Base-by-base conservation (phyloP, 768 basidiomycete genomes). In the Glaciozyma antarctica region DNA sequence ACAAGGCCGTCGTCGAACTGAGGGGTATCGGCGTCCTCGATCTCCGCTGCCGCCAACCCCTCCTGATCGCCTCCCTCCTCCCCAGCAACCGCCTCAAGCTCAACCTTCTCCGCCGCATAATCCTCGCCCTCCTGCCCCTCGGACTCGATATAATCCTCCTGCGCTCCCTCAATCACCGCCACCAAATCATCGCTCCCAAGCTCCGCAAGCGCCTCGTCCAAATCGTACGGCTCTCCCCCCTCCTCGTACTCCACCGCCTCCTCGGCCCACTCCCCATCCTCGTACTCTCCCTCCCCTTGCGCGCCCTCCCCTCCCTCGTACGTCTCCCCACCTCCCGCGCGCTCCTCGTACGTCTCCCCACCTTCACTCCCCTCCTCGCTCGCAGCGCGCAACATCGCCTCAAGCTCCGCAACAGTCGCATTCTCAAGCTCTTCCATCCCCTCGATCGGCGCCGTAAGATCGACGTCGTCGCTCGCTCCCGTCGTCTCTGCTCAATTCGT, bases 121-220 rank as follows among this genome's bases (percentile, higher is more conserved):
- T 52, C 51, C 53, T 44, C 60, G 10, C 34, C 47, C 4, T 44
- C 32, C 10, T 22, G 16, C 30, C 22, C 12, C 47, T 65, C 53
- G 52, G 44, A 28, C n/a, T 45, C 17, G 24, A 63, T 28, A 24
- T 56, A 59, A 19, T 60, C 68, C 58, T 63, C 61, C 65, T 63
- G 52, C 26, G 53, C 65, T 9, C 65, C 69, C 28, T 70, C 69
- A 41, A 61, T 59, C 26, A 60, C 66, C 2, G 69, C 69, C 2
- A 48, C 61, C 28, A 67, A 47, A 30, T 66, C 63, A 43, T 66
- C 69, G 13, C 57, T 55, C 22, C 67, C 69, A 26, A 70, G 58
- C 28, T 66, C 58, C 6, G 63, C 69, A 12, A 64, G 61, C 28
- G 65, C 65, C n/a, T 58, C 24, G 19, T 65, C 60, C 28, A 57